phyloP scores from a whole-genome alignment of 805 yeast species.

The Candida germanica region DNA sequence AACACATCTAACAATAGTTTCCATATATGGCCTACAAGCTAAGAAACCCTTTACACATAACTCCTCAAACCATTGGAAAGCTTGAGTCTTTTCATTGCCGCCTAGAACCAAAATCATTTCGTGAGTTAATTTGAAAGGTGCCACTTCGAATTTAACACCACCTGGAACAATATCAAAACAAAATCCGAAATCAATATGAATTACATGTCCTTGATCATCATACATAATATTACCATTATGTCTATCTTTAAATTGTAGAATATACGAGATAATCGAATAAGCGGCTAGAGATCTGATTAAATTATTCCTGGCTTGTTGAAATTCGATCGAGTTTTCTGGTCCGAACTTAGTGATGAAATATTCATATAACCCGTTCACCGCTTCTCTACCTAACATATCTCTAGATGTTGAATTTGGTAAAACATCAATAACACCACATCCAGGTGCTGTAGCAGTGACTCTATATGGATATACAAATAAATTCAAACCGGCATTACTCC shows the following conservation, averaged over 20 bases:
- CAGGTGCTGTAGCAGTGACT: constrained; percentile 98
- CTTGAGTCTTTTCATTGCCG: constrained; percentile 80
- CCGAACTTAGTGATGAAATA: constrained; percentile 92
- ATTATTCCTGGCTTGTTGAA: constrained; percentile 88
- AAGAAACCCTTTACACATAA: constrained; percentile 89
- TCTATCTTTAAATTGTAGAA: constrained; percentile 92
- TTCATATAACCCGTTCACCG: constrained; percentile 93
- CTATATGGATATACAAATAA: constrained; percentile 89
- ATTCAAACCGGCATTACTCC: constrained; percentile 86
- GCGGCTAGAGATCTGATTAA: constrained; percentile 93
- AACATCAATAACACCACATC: constrained; percentile 98
- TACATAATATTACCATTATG: constrained; percentile 98
- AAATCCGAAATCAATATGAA: constrained; percentile 97
- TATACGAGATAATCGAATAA: constrained; percentile 84
- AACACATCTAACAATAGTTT: constrained; percentile 79
- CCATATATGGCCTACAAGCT: constrained; percentile 84
- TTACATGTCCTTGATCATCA: constrained; percentile 89
- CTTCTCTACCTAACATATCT: constrained; percentile 98
- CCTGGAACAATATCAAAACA: constrained; percentile 99
- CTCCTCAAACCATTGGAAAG: constrained; percentile 92
- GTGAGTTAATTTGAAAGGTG: constrained; percentile 92
- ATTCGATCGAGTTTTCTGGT: constrained; percentile 85
- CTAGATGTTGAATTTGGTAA: constrained; percentile 92
- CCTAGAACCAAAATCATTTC: constrained; percentile 98
- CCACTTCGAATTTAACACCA: constrained; percentile 97